Conservation (phyloP, 2,329 filamentous ascomycete genomes). For the Aspergillus eucalypticola region DNA sequence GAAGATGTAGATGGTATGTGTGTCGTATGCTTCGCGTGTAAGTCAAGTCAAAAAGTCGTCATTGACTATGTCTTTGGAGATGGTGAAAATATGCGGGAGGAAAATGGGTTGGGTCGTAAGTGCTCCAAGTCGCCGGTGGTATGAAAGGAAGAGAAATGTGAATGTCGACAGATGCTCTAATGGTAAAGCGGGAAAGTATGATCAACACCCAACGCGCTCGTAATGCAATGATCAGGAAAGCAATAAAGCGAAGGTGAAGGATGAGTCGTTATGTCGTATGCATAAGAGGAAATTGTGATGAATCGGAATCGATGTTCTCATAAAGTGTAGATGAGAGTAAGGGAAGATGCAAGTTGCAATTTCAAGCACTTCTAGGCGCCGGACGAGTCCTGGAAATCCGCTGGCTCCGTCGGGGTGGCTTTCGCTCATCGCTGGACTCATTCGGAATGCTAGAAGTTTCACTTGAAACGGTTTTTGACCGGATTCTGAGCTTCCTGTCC, state of each 20-base stretch:
- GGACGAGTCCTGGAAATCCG: conserved; percentile 22
- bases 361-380: conserved; percentile 9
- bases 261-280: conserved; percentile 13
- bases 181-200: conserved; percentile 3
- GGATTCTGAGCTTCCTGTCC: conserved; percentile 14
- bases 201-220: conserved; percentile 17
- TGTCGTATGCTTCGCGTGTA: conserved; percentile 11
- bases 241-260: conserved; percentile 5
- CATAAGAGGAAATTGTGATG: background rate
- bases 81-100: background rate
- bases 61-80: conserved; percentile 4
- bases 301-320: background rate
- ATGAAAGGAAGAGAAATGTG: conserved; percentile 9
- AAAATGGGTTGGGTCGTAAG: background rate
- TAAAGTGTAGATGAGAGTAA: background rate
- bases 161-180: background rate
- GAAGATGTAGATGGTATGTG: conserved; percentile 10
- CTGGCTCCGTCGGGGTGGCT: conserved; percentile 23
- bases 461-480: conserved; percentile 8
- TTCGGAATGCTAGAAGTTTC: conserved; percentile 16
- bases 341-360: background rate
- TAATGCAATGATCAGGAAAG: conserved; percentile 16
- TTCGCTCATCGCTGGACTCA: conserved; percentile 19
- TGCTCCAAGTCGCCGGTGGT: conserved; percentile 11
- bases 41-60: conserved; percentile 3